phyloP scores from a whole-genome alignment of 2,329 filamentous ascomycete species.

The Aspergillus neotritici region DNA sequence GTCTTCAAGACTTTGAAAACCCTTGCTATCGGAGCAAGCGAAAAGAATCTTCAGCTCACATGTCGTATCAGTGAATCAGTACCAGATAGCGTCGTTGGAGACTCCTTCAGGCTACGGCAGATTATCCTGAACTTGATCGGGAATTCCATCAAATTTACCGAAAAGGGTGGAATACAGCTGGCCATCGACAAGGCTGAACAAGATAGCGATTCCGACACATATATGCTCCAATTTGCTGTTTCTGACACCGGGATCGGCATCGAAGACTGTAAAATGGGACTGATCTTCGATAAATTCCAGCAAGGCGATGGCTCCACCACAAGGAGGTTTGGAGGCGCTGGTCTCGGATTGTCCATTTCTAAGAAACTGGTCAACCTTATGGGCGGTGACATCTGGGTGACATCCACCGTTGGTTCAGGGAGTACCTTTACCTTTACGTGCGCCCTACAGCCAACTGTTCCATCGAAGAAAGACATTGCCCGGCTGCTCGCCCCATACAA shows the following conservation, averaged over 20 bases:
- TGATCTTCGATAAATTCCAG: slow-evolving; percentile 97
- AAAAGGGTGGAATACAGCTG: slow-evolving; percentile 85
- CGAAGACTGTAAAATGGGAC: slow-evolving; percentile 80
- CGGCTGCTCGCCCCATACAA: no score
- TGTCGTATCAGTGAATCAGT: slow-evolving; percentile 66
- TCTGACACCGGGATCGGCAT: slow-evolving; percentile 91
- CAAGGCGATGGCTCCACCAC: slow-evolving; percentile 95
- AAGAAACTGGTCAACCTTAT: slow-evolving; percentile 89
- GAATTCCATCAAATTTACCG: slow-evolving; percentile 96
- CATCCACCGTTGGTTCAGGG: slow-evolving; percentile 78
- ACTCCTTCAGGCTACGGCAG: slow-evolving; percentile 87
- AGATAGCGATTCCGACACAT: no score
- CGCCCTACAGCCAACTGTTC: slow-evolving; percentile 54
- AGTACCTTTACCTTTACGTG: slow-evolving; percentile 94
- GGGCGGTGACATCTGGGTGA: slow-evolving; percentile 91
- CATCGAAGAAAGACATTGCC: no score
- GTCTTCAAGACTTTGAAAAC: slow-evolving; percentile 94
- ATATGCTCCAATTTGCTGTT: no score
- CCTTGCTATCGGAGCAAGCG: no score
- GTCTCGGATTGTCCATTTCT: slow-evolving; percentile 88
- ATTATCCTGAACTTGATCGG: slow-evolving; percentile 93
- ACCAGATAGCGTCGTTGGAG: slow-evolving; percentile 85
- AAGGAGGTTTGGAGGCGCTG: slow-evolving; percentile 87
- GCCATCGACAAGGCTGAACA: no score
- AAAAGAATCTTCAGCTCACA: no score